These are phyloP conservation scores for Ustilago xerochloae DNA, from an alignment of 1,284 basidiomycete species.

Conservation along the genomic window DNA sequence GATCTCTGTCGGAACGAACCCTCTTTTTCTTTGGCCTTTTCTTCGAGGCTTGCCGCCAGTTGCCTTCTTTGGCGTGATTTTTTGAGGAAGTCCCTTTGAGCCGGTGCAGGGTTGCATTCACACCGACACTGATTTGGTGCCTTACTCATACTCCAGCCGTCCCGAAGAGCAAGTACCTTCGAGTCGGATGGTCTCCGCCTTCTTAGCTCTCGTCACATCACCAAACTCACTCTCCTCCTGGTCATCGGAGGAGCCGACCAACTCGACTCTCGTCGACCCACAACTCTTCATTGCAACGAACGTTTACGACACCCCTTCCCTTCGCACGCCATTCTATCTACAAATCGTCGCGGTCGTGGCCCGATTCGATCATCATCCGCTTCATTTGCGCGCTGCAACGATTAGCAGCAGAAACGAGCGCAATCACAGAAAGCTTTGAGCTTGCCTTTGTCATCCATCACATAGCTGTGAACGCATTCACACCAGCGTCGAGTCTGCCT, in stretches of 20 bases:
- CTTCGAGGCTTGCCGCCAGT: not conserved
- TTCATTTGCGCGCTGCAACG: too few species aligned
- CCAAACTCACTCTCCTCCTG: constrained; percentile 2
- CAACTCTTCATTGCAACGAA: constrained; percentile 4
- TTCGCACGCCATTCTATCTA: not conserved
- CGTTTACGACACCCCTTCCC: not conserved
- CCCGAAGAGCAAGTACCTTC: not conserved
- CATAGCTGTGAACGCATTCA: not conserved
- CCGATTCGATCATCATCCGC: too few species aligned
- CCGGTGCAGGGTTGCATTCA: not conserved
- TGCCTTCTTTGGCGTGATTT: not conserved
- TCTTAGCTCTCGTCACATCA: constrained; percentile 3
- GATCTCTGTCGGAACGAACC: not conserved
- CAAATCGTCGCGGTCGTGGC: too few species aligned
- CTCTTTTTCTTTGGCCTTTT: not conserved
- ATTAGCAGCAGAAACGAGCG: too few species aligned
- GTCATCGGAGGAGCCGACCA: constrained; percentile 3
- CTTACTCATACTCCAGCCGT: not conserved
- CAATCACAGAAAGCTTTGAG: not conserved
- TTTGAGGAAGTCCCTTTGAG: not conserved
- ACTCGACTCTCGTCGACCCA: not conserved
- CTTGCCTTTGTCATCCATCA: too few species aligned
- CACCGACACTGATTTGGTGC: not conserved
- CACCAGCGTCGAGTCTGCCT: not conserved
- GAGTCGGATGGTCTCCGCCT: constrained; percentile 6